Base-by-base conservation (phyloP, 83 land plant species). In the Thuja plicata region DNA sequence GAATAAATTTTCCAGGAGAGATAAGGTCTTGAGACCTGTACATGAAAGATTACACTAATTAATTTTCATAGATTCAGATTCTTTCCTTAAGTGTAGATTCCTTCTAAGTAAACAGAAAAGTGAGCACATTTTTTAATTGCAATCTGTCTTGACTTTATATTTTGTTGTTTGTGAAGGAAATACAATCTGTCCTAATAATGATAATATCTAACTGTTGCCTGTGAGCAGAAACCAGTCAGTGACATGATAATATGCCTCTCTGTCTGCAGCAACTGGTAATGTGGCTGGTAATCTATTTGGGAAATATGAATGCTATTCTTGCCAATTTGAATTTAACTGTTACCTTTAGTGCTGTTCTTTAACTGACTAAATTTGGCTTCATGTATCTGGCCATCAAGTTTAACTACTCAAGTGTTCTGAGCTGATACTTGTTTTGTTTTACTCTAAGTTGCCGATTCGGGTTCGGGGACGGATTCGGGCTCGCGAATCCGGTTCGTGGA, bases 291-390 rank as follows among this genome's bases (percentile, higher is more conserved):
- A 35, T 85, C 38, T 85, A 34, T 37, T 34, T 54, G 35, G 46
- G 62, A 32, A 41, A 85, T 32, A 54, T 16, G 30, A 34, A 52
- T 52, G 16, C 2, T 85, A 0, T 19, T 85, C 40, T 85, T 85
- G n/a, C 41, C 66, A 85, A 54, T 19, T 54, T 52, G 35, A 52
- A 54, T 40, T 43, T 50, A 34, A 46, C 13, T 3, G 32, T 3
- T 84, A 45, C 37, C 38, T 85, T 32, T 85, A 62, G 86, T 55
- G 19, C 30, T 54, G 66, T 85, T 24, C 86, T 85, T 85, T 85
- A 55, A 52, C 13, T 85, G 66, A 40, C 37, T 54, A 85, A 46
- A 54, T 85, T 34, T 85, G 35, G 55, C 32, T 85, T 85, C 86
- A 32, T 85, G 32, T 32, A 85, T 50, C 8, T 24, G 8, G 38